Percentiles rank a stretch among this genome's conserved stretches.
Evolutionary conservation across 768 basidiomycete species (phyloP).

Genomic region (Boletus vinaceobasis): DNA sequence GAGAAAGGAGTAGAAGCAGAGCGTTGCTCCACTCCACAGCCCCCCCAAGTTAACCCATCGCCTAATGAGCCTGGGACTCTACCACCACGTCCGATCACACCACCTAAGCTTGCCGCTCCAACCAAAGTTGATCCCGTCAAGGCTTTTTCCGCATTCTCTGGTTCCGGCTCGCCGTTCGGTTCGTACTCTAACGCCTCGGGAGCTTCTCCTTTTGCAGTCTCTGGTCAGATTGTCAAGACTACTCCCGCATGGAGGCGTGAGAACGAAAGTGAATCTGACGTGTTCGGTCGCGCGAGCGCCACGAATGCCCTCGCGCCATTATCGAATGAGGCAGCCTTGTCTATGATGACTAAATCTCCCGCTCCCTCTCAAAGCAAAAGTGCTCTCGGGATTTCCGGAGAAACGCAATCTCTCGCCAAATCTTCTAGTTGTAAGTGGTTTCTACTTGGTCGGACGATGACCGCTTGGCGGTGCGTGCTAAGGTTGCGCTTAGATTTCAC

Average conservation of each 20-base stretch:
- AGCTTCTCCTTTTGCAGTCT: conserved; percentile 22
- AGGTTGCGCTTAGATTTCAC: conserved; percentile 35
- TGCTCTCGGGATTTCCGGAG: background rate
- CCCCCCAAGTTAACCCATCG: background rate
- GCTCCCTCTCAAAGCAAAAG: background rate
- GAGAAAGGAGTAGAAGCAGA: conserved; percentile 11
- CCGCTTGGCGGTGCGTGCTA: background rate
- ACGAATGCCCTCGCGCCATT: conserved; percentile 16
- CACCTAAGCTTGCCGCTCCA: conserved; percentile 10
- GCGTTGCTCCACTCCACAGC: conserved; percentile 12
- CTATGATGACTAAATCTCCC: background rate
- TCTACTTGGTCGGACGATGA: background rate
- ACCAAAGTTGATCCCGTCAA: conserved; percentile 11
- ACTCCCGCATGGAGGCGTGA: conserved; percentile 28
- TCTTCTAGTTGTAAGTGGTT: conserved; percentile 16
- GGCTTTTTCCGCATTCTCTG: conserved; percentile 41
- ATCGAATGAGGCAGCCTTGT: conserved; percentile 14
- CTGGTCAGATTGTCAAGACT: conserved; percentile 10
- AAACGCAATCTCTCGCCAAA: conserved; percentile 4
- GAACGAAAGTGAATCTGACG: conserved; percentile 6
- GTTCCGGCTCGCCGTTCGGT: conserved; percentile 34
- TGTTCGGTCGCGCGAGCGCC: conserved; percentile 4
- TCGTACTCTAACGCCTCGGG: conserved; percentile 27
- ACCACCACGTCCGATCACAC: conserved; percentile 10
- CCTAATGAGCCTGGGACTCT: conserved; percentile 10